Conservation (phyloP, 176 grass and related monocot genomes). For the Musa itinerans region DNA sequence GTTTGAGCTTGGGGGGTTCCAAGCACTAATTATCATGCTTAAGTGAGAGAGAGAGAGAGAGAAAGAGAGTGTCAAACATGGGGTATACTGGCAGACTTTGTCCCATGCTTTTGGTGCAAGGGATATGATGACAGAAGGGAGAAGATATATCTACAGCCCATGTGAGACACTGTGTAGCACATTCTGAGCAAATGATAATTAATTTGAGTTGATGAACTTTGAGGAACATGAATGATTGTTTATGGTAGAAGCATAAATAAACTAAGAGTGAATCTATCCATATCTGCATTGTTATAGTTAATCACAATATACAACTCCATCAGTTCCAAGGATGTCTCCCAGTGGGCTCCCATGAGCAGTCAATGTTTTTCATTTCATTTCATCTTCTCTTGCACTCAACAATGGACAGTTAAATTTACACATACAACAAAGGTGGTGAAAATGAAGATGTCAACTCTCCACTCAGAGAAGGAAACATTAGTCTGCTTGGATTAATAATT, state of each 20-base stretch:
- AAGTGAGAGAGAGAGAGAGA: neutral
- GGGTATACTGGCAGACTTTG: conserved; percentile 11
- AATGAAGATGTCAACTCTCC: no score
- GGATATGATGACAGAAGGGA: conserved; percentile 15
- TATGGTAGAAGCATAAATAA: neutral
- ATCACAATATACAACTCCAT: neutral
- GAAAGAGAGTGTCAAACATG: neutral
- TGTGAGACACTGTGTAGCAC: neutral
- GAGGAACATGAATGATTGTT: neutral
- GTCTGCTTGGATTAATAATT: no score
- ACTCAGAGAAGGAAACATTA: no score
- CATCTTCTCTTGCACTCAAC: no score
- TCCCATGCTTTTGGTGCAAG: conserved; percentile 18
- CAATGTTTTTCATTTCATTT: no score
- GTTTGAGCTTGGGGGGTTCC: neutral
- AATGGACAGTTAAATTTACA: no score
- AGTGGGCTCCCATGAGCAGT: no score
- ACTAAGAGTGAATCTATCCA: neutral
- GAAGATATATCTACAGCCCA: neutral
- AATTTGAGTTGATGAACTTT: neutral
- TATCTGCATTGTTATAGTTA: no score
- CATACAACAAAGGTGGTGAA: no score
- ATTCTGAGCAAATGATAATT: neutral
- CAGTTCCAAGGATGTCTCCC: no score
- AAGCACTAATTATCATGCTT: neutral